phyloP scores from a whole-genome alignment of 129 eudicot genomes.

The Gnaphalium uliginosum region DNA sequence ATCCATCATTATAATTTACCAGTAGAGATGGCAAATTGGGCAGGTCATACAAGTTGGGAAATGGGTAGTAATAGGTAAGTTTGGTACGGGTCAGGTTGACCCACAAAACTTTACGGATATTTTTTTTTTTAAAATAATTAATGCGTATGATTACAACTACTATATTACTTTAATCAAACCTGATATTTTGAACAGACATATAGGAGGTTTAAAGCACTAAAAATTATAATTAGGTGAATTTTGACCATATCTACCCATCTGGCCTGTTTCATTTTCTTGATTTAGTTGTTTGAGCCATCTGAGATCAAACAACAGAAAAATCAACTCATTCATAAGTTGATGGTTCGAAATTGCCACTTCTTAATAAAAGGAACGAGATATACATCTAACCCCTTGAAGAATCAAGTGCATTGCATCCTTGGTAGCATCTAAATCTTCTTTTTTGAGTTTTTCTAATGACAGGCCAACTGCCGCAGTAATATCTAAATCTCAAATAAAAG shows the following conservation, averaged over 20 bases:
- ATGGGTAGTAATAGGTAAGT: not conserved
- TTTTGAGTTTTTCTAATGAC: slow-evolving; percentile 77
- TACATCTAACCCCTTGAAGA: slow-evolving; percentile 96
- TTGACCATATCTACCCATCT: not conserved
- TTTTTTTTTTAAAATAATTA: not conserved
- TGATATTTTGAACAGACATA: not conserved
- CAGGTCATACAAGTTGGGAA: not conserved
- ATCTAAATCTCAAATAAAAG: slow-evolving; percentile 67
- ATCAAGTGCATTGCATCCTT: slow-evolving; percentile 80
- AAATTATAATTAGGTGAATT: not conserved
- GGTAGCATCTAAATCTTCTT: slow-evolving; percentile 76
- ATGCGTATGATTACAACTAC: not conserved
- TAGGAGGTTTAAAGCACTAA: slow-evolving; percentile 3
- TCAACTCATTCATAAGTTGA: not conserved
- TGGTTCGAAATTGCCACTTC: not conserved
- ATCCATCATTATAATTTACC: slow-evolving; percentile 14
- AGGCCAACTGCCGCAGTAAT: slow-evolving; percentile 93
- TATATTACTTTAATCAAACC: not conserved
- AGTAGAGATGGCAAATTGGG: not conserved
- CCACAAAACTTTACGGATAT: not conserved
- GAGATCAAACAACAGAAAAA: not conserved
- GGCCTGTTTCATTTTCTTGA: not conserved
- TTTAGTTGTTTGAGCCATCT: not conserved
- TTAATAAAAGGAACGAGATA: slow-evolving; percentile 21
- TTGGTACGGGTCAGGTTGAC: not conserved